Conservation (phyloP, 768 basidiomycete genomes). For the Boletus tylopilopsis region DNA sequence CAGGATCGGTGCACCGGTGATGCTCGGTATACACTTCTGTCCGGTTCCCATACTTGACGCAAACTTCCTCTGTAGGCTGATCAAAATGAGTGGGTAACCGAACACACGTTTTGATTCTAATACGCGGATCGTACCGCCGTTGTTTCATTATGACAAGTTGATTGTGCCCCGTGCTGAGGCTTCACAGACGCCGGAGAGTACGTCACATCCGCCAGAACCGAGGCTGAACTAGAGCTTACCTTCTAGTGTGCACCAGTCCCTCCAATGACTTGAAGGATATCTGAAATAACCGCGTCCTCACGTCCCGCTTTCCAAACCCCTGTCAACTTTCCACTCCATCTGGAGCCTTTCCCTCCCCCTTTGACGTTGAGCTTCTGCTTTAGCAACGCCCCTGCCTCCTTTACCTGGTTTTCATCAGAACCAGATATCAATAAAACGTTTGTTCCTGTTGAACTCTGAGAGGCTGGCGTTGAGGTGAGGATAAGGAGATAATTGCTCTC, state of each 20-base stretch:
- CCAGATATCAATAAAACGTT: conserved; percentile 60
- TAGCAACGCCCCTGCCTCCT: conserved; percentile 52
- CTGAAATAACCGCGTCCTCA: conserved; percentile 18
- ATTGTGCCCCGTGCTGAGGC: no score
- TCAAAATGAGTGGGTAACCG: no score
- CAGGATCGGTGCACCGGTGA: no score
- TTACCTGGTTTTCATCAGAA: conserved; percentile 56
- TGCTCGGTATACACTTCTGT: no score
- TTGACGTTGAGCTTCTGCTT: conserved; percentile 59
- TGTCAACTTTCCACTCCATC: conserved; percentile 72
- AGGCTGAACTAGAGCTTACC: no score
- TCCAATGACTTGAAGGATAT: conserved; percentile 12
- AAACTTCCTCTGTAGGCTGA: no score
- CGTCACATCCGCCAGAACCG: no score
- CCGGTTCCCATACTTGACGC: no score
- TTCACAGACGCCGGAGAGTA: no score
- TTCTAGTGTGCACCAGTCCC: conserved; percentile 5
- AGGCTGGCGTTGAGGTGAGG: conserved; percentile 62
- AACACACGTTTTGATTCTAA: no score
- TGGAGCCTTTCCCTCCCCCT: conserved; percentile 73
- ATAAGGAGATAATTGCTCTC: conserved; percentile 42
- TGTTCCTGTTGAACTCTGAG: conserved; percentile 45
- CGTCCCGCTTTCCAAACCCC: conserved; percentile 38
- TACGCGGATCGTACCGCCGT: no score
- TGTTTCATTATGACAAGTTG: no score